A percentile compares a stretch with the other conserved stretches of the same genome.
These are phyloP conservation scores for Phytopythium oedochilum DNA, from an alignment of 352 stramenopile species.

Conservation along the genomic window DNA sequence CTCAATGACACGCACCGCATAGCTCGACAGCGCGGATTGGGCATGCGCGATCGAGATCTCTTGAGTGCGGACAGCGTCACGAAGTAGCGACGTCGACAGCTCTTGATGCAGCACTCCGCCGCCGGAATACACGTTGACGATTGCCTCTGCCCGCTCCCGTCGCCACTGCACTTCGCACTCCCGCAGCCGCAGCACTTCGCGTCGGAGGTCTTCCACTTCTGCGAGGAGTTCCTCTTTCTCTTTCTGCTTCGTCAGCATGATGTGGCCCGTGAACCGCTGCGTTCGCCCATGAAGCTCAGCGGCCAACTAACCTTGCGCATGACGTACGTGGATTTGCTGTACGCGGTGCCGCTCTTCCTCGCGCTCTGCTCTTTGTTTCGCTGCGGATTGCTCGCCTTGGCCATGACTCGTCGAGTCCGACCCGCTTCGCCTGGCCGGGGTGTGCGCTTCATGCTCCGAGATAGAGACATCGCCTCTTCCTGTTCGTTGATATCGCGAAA, in stretches of 20 bases:
- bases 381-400: neutral
- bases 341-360: neutral
- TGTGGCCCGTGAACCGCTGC: neutral
- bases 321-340: conserved; percentile 5
- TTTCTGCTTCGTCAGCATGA: neutral
- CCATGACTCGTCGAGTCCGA: neutral
- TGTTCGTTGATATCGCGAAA: neutral
- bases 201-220: conserved; percentile 11
- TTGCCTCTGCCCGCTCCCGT: neutral
- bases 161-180: neutral
- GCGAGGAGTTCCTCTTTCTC: conserved; percentile 7
- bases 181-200: conserved; percentile 13
- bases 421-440: no score
- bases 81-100: conserved; percentile 15
- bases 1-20: conserved; percentile 11
- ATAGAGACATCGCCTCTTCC: neutral
- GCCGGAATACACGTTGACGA: neutral
- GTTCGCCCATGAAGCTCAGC: no score
- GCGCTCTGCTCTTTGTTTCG: neutral
- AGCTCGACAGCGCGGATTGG: conserved; percentile 24
- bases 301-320: neutral
- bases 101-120: conserved; percentile 7
- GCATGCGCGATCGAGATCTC: conserved; percentile 26
- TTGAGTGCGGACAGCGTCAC: conserved; percentile 19
- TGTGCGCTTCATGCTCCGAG: neutral